A percentile compares a stretch with the other conserved stretches of the same genome.
phyloP scores from a whole-genome alignment of 106 monocot genomes.

The Gastrodia elata region DNA sequence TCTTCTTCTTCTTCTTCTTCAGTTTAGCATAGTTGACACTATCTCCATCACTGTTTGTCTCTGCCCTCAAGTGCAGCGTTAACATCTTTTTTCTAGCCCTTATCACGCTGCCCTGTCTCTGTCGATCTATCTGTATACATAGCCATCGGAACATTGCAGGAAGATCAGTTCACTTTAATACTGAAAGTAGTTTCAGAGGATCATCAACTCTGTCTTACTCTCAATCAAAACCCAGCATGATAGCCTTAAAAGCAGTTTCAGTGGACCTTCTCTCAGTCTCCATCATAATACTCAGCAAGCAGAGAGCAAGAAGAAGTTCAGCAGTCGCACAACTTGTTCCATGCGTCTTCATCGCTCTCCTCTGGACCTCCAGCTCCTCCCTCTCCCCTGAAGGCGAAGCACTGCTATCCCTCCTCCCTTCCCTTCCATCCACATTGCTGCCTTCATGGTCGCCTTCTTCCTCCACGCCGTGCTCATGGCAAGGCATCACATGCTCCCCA shows the following conservation, averaged over 20 bases:
- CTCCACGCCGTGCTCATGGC: conserved; percentile 72
- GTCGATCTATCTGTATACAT: not conserved
- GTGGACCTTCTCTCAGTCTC: too few relatives aligned
- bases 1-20: not conserved
- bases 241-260: too few relatives aligned
- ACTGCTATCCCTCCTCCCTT: conserved; percentile 42
- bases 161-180: too few relatives aligned
- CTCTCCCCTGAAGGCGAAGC: conserved; percentile 58
- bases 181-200: too few relatives aligned
- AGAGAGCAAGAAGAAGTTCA: not conserved
- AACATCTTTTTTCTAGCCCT: not conserved
- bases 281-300: not conserved
- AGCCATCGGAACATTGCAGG: too few relatives aligned
- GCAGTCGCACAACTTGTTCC: not conserved
- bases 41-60: not conserved
- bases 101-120: not conserved
- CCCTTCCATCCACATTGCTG: conserved; percentile 16
- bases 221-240: too few relatives aligned
- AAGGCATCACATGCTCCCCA: conserved; percentile 82
- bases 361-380: not conserved
- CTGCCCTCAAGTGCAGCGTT: not conserved
- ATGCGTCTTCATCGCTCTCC: not conserved
- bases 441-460: conserved; percentile 64
- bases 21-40: not conserved
- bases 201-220: too few relatives aligned